A percentile compares a stretch with the other conserved stretches of the same genome.
Conservation (phyloP, 176 grass and related monocot species). For the Otatea glauca region DNA sequence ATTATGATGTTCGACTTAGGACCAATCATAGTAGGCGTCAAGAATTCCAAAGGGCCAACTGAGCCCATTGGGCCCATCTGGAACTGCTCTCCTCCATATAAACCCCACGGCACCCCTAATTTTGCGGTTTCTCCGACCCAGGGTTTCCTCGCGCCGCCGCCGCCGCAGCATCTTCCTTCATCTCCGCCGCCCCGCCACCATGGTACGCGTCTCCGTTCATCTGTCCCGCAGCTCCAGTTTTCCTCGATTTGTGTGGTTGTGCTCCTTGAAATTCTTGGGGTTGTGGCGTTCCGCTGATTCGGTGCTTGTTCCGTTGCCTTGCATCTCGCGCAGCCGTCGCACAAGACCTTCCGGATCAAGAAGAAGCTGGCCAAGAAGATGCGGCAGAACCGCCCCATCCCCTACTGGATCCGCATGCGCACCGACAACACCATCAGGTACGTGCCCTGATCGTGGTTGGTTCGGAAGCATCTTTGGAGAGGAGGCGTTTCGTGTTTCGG, state of each 20-base stretch:
- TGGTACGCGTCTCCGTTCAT: slow-evolving; percentile 52
- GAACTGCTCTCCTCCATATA: slow-evolving; percentile 26
- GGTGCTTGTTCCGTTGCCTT: not conserved
- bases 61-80: not conserved
- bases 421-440: slow-evolving; percentile 94
- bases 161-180: not conserved
- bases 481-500: not conserved
- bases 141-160: slow-evolving; percentile 56
- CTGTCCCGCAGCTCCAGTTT: not conserved
- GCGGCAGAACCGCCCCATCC: slow-evolving; percentile 97
- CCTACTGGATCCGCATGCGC: slow-evolving; percentile 96
- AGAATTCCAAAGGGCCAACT: not conserved
- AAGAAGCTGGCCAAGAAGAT: slow-evolving; percentile 92
- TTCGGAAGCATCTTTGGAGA: not conserved
- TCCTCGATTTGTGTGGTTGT: not conserved
- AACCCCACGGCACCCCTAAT: not conserved
- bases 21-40: not conserved
- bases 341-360: slow-evolving; percentile 96
- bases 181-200: slow-evolving; percentile 8
- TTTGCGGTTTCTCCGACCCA: slow-evolving; percentile 32
- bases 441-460: not conserved
- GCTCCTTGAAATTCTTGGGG: not conserved
- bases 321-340: slow-evolving; percentile 60
- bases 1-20: not conserved
- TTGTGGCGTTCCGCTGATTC: not conserved